Base-by-base conservation (phyloP, 1,139 yeast species). In the Suhomyces bribrorum region DNA sequence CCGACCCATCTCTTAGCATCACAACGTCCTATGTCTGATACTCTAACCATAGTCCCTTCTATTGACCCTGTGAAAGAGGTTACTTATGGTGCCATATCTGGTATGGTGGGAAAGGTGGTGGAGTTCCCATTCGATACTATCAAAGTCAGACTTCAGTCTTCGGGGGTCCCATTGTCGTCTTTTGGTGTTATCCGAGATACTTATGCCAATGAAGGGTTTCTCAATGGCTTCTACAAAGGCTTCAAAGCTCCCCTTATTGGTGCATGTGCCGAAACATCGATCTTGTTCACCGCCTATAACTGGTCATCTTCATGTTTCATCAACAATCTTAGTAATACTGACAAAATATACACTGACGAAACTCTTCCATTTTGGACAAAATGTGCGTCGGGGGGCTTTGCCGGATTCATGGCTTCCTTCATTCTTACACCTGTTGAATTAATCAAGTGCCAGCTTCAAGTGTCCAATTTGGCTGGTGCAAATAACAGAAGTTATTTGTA, bases 71-170 rank as follows among this genome's bases (percentile, higher is more conserved):
- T 56, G 5, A 66, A 64, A 47, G 78, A 73, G 39, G 53, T 72
- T 32, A 46, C 64, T 3, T 66, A 46, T 45, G 83, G 83, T 8
- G 80, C 82, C 3, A 53, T 71, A 3, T 67, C 97, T 1, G 97
- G 97, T 7, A 83, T 87, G 46, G 64, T 80, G 7, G 97, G 96
- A 3, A 90, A 90, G 56, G 56, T 86, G 24, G 77, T 90, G 5
- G 97, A 90, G 61, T 89, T 82, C 53, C 97, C 97, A 1, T 87
- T 90, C 50, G 97, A 90, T 56, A 90, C 97, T 1, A 76, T 89
- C 36, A 90, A 90, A 59, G 97, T 90, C 3, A 69, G 97, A 40
- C 69, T 90, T 24, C 97, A 90, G 61, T 79, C 95, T 0, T 81
- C 79, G 12, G 39, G 44, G 48, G 76, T 81, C 1, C 64, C 31